Percentiles rank a stretch among this genome's conserved stretches.
These are phyloP conservation scores for Mycena alexandri DNA, from an alignment of 768 basidiomycete species.

Conservation along the genomic window DNA sequence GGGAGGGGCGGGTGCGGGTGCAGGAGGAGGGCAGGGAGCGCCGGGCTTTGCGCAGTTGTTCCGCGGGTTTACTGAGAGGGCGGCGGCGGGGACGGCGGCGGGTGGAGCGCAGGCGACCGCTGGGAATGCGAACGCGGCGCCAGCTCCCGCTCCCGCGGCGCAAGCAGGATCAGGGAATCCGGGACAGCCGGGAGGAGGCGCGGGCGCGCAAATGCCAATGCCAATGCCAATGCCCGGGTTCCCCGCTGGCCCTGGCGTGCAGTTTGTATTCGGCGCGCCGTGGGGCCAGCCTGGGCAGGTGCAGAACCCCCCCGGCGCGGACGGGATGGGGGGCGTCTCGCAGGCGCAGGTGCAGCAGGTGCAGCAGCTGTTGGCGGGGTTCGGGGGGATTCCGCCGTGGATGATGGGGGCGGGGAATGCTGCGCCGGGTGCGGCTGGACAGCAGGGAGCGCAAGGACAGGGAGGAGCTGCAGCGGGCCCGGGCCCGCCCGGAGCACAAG, in stretches of 20 bases:
- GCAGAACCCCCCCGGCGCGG: too few relatives aligned
- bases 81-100: not conserved
- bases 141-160: not conserved
- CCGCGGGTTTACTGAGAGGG: constrained; percentile 11
- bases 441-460: too few relatives aligned
- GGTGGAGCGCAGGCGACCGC: too few relatives aligned
- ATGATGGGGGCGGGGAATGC: not conserved
- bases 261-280: too few relatives aligned
- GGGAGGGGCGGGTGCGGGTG: not conserved
- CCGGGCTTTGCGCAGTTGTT: constrained; percentile 31
- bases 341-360: constrained; percentile 8
- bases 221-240: too few relatives aligned
- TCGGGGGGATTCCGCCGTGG: constrained; percentile 15
- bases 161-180: not conserved
- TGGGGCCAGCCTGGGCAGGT: too few relatives aligned
- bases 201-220: too few relatives aligned
- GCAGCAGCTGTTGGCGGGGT: constrained; percentile 3
- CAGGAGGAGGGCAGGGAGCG: not conserved
- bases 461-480: too few relatives aligned
- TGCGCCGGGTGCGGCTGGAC: not conserved
- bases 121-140: not conserved
- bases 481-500: too few relatives aligned
- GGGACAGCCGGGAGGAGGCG: too few relatives aligned
- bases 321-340: too few relatives aligned
- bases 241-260: too few relatives aligned